Conservation (phyloP, 345 rosid genomes). For the Brassica rapa region DNA sequence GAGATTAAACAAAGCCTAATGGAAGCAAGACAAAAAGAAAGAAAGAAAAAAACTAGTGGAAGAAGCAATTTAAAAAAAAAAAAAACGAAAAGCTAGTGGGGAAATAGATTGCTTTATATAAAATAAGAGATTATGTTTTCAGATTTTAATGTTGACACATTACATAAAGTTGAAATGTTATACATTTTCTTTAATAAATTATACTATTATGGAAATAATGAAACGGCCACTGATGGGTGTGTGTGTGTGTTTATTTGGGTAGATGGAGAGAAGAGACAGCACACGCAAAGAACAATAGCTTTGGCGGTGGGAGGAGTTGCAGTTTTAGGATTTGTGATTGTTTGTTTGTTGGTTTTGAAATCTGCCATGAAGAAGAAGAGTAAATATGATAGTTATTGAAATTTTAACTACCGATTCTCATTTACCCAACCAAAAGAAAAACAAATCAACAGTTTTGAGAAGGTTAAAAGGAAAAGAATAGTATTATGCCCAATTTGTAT, state of each 20-base stretch:
- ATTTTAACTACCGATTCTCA: neutral
- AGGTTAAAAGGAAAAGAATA: neutral
- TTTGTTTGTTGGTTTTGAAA: slow-evolving; percentile 60
- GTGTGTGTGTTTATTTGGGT: slow-evolving; percentile 10
- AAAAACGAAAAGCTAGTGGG: slow-evolving; percentile 8
- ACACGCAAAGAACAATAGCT: slow-evolving; percentile 75
- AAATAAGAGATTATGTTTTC: neutral
- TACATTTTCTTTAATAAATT: neutral
- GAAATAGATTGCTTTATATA: slow-evolving; percentile 4
- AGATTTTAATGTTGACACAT: slow-evolving; percentile 13
- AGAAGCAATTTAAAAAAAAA: neutral
- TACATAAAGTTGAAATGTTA: neutral
- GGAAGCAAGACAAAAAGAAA: neutral
- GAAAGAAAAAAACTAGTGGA: slow-evolving; percentile 1
- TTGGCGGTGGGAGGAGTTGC: slow-evolving; percentile 82
- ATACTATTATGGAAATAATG: neutral
- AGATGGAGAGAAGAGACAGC: slow-evolving; percentile 50
- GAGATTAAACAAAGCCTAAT: slow-evolving; percentile 11
- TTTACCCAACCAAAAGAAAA: neutral
- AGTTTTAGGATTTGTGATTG: slow-evolving; percentile 63
- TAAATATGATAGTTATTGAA: slow-evolving; percentile 42
- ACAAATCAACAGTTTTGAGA: slow-evolving; percentile 2
- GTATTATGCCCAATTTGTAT: neutral
- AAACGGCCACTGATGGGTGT: neutral
- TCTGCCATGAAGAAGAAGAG: slow-evolving; percentile 59